These are phyloP conservation scores for Hirsutella thompsonii DNA, from an alignment of 2,329 filamentous ascomycete species.

Conservation along the genomic window DNA sequence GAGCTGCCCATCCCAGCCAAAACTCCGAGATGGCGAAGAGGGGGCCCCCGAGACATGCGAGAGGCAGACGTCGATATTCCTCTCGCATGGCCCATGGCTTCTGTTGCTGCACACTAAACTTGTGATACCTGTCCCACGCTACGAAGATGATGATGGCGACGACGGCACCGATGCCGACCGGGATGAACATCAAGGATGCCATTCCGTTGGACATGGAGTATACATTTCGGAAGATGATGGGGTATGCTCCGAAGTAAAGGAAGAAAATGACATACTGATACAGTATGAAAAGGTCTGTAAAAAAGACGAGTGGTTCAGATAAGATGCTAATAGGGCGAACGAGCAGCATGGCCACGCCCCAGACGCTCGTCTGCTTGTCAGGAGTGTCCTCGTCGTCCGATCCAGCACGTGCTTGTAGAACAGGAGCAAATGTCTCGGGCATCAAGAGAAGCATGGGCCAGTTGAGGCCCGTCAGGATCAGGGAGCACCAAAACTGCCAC, in stretches of 20 bases:
- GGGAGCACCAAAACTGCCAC: slow-evolving; percentile 5
- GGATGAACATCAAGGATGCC: slow-evolving; percentile 4
- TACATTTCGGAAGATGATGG: slow-evolving; percentile 12
- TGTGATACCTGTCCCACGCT: background rate
- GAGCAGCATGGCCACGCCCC: background rate
- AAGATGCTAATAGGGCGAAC: slow-evolving; percentile 12
- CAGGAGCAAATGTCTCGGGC: slow-evolving; percentile 17
- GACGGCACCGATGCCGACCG: slow-evolving; percentile 3
- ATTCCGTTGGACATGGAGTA: slow-evolving; percentile 4
- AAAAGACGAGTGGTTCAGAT: slow-evolving; percentile 43
- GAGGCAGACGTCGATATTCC: slow-evolving; percentile 39
- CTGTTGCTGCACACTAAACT: background rate
- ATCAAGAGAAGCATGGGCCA: slow-evolving; percentile 11
- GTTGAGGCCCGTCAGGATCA: slow-evolving; percentile 3
- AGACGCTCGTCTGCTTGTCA: background rate
- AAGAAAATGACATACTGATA: slow-evolving; percentile 43
- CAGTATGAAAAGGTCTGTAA: slow-evolving; percentile 36
- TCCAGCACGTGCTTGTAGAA: slow-evolving; percentile 9
- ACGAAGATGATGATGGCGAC: slow-evolving; percentile 3
- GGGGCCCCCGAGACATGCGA: slow-evolving; percentile 42
- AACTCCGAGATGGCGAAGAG: slow-evolving; percentile 6
- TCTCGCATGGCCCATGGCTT: slow-evolving; percentile 31
- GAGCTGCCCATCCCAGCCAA: slow-evolving; percentile 8
- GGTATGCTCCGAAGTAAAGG: slow-evolving; percentile 47
- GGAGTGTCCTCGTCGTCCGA: background rate